These are phyloP conservation scores for Brassica balearica DNA, from an alignment of 441 rosid species.

Conservation along the genomic window DNA sequence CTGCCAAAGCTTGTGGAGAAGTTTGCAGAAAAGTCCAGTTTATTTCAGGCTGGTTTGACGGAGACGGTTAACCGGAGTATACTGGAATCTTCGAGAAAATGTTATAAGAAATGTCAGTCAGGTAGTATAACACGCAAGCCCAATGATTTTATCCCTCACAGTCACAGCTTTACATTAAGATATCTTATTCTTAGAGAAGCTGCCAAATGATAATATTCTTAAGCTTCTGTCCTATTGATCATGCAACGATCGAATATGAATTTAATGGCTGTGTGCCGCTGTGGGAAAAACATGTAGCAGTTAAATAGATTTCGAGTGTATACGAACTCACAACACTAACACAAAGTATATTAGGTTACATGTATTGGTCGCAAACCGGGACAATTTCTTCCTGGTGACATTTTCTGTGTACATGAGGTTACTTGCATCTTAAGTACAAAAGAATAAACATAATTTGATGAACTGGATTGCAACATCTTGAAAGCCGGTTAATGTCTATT, in stretches of 20 bases:
- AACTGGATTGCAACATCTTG: not conserved
- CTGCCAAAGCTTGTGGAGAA: slow-evolving; percentile 83
- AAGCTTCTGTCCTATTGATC: not conserved
- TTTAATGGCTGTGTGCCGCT: not conserved
- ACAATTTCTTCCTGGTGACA: not conserved
- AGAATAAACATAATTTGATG: not conserved
- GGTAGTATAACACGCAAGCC: slow-evolving; percentile 61
- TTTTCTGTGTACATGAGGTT: not conserved
- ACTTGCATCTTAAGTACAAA: not conserved
- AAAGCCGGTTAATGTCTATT: not conserved
- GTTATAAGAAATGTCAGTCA: slow-evolving; percentile 59
- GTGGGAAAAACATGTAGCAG: not conserved
- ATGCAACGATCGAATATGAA: not conserved
- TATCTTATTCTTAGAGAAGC: slow-evolving; percentile 85
- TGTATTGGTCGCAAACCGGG: too few relatives aligned
- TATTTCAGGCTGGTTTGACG: slow-evolving; percentile 58
- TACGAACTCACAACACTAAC: too few relatives aligned
- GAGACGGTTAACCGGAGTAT: slow-evolving; percentile 73
- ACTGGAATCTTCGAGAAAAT: slow-evolving; percentile 65
- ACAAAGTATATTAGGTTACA: too few relatives aligned
- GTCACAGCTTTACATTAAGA: slow-evolving; percentile 68
- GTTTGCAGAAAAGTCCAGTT: slow-evolving; percentile 71
- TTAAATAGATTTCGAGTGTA: not conserved
- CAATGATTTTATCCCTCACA: slow-evolving; percentile 78
- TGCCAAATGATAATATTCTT: slow-evolving; percentile 53